phyloP scores from a whole-genome alignment of 345 rosid genomes.

The Citrus sinensis region DVS_A1.0 CM039163.1:6972501-6973000 shows the following conservation, averaged over 20 bases:
- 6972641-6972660: constrained; percentile 74
- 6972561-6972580: constrained; percentile 47
- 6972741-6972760: constrained; percentile 55
- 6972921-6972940: neutral
- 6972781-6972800: constrained; percentile 96
- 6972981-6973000: constrained; percentile 94
- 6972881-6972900: neutral
- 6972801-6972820: constrained; percentile 71
- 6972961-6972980: constrained; percentile 50
- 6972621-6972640: constrained; percentile 79
- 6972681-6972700: neutral
- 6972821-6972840: constrained; percentile 65
- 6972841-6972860: constrained; percentile 94
- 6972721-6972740: neutral
- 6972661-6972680: neutral
- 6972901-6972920: neutral
- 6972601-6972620: constrained; percentile 92
- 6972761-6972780: constrained; percentile 93
- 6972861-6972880: constrained; percentile 35
- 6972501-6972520: neutral
- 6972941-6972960: constrained; percentile 45
- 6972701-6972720: neutral
- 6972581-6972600: constrained; percentile 89
- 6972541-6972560: constrained; percentile 11
- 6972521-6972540: neutral